Evolutionary conservation across 495 filamentous ascomycete species (phyloP).

Genomic region (Cercophora scortea): DNA sequence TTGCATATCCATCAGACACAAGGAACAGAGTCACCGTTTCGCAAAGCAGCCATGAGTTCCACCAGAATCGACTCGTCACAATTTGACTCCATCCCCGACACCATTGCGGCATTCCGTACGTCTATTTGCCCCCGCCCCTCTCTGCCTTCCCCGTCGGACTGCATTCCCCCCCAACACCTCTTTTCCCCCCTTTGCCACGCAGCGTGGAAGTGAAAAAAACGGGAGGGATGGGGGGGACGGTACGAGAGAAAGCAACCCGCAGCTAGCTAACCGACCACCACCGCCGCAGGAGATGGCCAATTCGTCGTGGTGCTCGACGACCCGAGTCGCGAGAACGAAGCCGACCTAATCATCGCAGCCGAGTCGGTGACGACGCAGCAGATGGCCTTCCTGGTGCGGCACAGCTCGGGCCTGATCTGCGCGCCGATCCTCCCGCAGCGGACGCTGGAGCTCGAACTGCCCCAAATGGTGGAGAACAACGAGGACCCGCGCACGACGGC

Average conservation of each 20-base stretch:
- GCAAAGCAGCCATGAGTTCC: slow-evolving; percentile 31
- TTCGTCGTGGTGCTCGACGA: slow-evolving; percentile 95
- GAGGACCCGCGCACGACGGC: slow-evolving; percentile 83
- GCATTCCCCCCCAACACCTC: no score
- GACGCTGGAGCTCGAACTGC: slow-evolving; percentile 61
- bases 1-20: no score
- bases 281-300: slow-evolving; percentile 62
- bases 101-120: slow-evolving; percentile 78
- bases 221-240: no score
- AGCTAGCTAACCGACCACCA: not conserved
- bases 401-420: slow-evolving; percentile 87
- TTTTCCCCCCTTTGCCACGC: no score
- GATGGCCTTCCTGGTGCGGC: slow-evolving; percentile 90
- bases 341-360: slow-evolving; percentile 93
- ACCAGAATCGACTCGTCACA: slow-evolving; percentile 33
- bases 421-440: slow-evolving; percentile 66
- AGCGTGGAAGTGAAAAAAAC: no score
- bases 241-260: no score
- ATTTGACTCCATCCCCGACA: slow-evolving; percentile 83
- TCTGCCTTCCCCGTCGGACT: not conserved
- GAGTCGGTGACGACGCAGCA: slow-evolving; percentile 77
- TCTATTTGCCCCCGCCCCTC: slow-evolving; percentile 4
- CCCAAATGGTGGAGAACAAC: slow-evolving; percentile 80
- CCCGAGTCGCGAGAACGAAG: slow-evolving; percentile 89
- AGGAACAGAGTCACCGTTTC: no score